These are phyloP conservation scores for Fusarium globosum DNA, from an alignment of 2,329 filamentous ascomycete species.

Conservation along the genomic window DNA sequence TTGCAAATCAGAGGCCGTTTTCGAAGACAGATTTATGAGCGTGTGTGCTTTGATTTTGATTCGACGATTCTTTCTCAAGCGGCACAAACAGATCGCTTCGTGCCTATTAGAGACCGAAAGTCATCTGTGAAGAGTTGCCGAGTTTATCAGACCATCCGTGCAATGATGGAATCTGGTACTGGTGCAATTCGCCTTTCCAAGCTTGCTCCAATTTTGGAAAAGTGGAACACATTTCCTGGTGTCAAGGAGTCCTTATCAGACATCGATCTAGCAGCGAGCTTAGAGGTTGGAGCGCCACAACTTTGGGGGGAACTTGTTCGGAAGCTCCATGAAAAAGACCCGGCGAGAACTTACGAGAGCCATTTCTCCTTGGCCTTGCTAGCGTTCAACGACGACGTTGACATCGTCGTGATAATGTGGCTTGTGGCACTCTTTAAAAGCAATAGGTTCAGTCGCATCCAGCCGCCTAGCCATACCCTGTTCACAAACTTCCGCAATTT, in stretches of 20 bases:
- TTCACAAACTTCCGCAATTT: slow-evolving; percentile 24
- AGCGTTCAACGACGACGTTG: background rate
- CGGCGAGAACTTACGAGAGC: background rate
- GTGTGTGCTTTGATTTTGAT: slow-evolving; percentile 19
- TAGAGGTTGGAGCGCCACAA: slow-evolving; percentile 66
- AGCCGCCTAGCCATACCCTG: background rate
- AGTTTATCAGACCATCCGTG: slow-evolving; percentile 7
- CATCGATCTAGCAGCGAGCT: slow-evolving; percentile 47
- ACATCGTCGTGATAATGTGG: slow-evolving; percentile 13
- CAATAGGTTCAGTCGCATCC: background rate
- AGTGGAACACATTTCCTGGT: background rate
- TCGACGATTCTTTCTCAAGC: background rate
- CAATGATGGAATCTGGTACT: background rate
- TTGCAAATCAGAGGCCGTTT: slow-evolving; percentile 15
- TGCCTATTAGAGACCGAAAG: background rate
- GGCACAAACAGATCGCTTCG: background rate
- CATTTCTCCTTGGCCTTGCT: slow-evolving; percentile 20
- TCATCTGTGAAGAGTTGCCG: background rate
- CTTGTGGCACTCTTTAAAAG: slow-evolving; percentile 17
- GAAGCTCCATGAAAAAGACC: background rate
- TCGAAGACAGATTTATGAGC: slow-evolving; percentile 30
- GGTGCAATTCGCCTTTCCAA: background rate
- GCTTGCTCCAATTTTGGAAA: slow-evolving; percentile 3
- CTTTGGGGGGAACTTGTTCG: slow-evolving; percentile 52
- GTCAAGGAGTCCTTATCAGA: background rate